These are phyloP conservation scores for Aspergillus arachidicola DNA, from an alignment of 2,329 filamentous ascomycete species.

Conservation along the genomic window DNA sequence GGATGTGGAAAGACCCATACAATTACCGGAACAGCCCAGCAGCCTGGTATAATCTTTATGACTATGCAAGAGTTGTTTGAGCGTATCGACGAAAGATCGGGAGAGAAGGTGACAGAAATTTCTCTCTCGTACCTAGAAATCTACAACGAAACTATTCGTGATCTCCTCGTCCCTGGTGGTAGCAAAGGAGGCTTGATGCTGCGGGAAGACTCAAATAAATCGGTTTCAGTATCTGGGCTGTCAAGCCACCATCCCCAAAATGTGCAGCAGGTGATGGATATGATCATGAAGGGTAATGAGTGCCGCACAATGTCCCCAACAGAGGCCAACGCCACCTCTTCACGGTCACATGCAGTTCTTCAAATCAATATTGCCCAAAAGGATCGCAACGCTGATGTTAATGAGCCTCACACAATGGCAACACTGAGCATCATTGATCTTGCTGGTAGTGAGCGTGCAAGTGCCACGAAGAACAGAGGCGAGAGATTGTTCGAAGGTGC, in stretches of 20 bases:
- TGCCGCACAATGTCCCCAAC: constrained; percentile 95
- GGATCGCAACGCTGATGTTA: constrained; percentile 86
- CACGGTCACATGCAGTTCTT: constrained; percentile 92
- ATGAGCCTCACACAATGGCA: constrained; percentile 96
- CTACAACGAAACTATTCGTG: constrained; percentile 98
- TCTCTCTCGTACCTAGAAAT: constrained; percentile 96
- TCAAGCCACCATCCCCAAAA: constrained; percentile 89
- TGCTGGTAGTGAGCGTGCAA: constrained; percentile 92
- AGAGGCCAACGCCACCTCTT: constrained; percentile 95
- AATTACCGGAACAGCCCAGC: constrained; percentile 86
- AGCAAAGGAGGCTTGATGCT: constrained; percentile 86
- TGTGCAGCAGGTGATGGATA: constrained; percentile 98
- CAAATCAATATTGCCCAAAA: constrained; percentile 97
- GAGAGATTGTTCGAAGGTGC: constrained; percentile 90
- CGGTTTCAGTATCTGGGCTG: constrained; percentile 86
- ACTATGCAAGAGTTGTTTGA: constrained; percentile 99
- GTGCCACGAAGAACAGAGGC: constrained; percentile 93
- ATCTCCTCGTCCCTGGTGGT: constrained; percentile 82
- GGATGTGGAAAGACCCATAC: constrained; percentile 99
- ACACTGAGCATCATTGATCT: constrained; percentile 98
- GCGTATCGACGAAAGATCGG: constrained; percentile 81
- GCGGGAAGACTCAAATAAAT: constrained; percentile 90
- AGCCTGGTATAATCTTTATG: constrained; percentile 96
- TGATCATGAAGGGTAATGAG: constrained; percentile 94
- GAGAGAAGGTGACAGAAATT: constrained; percentile 86